Percentiles rank a stretch among this genome's conserved stretches.
Evolutionary conservation across 306 rosid species (phyloP).

Genomic region (Trifolium repens): DNA sequence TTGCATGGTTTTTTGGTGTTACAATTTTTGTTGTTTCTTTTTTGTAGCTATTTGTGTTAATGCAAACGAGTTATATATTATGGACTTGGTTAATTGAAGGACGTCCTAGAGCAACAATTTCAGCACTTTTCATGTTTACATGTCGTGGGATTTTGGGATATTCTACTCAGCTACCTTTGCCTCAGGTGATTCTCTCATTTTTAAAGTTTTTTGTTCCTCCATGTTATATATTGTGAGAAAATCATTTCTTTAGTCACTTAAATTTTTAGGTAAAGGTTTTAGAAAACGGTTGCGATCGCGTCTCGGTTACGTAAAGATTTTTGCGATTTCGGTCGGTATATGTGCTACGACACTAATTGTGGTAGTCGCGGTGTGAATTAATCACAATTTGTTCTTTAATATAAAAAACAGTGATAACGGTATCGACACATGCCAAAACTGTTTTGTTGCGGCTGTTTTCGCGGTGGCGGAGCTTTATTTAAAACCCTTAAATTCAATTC

Average conservation of each 20-base stretch:
- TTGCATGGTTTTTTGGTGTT: not conserved
- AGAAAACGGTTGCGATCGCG: too few species aligned
- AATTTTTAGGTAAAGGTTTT: not conserved
- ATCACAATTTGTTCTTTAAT: too few species aligned
- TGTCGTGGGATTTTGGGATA: slow-evolving; percentile 93
- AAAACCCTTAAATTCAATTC: not conserved
- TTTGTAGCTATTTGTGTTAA: slow-evolving; percentile 76
- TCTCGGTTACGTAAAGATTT: too few species aligned
- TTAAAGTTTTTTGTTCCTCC: not conserved
- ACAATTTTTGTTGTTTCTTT: too few species aligned
- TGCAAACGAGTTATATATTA: slow-evolving; percentile 85
- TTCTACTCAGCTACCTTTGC: slow-evolving; percentile 92
- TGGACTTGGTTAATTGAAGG: slow-evolving; percentile 96
- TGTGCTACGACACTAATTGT: too few species aligned
- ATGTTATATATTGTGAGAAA: not conserved
- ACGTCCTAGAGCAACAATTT: slow-evolving; percentile 80
- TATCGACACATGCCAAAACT: too few species aligned
- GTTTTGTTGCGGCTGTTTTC: too few species aligned
- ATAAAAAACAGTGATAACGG: too few species aligned
- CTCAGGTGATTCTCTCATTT: slow-evolving; percentile 59
- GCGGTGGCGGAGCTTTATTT: too few species aligned
- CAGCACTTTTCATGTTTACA: slow-evolving; percentile 90
- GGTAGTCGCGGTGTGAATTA: too few species aligned
- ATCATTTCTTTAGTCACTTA: not conserved
- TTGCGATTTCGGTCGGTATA: too few species aligned